phyloP scores from a whole-genome alignment of 768 basidiomycete genomes.

The Tulasnella calospora region DNA sequence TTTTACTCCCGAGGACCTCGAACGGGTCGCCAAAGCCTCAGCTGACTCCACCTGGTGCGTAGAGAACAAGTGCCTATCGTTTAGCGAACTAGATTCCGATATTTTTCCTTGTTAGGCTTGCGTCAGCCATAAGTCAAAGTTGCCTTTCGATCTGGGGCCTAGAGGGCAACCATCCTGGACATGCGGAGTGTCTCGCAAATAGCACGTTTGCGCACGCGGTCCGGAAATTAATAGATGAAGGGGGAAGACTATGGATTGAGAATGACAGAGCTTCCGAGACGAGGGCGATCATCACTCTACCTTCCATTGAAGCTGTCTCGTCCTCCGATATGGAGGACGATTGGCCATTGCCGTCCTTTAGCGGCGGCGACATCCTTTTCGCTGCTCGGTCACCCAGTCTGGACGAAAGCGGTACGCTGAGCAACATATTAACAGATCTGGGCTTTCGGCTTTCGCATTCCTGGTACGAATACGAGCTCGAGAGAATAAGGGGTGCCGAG shows the following conservation, averaged over 20 bases:
- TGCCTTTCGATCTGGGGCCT: background rate
- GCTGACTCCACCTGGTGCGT: background rate
- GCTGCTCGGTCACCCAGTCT: background rate
- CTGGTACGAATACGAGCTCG: background rate
- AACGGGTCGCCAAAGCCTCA: background rate
- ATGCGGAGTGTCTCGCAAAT: background rate
- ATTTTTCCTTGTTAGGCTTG: background rate
- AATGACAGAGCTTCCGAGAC: background rate
- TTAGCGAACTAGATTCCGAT: background rate
- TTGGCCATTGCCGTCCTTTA: no score
- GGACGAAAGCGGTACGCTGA: background rate
- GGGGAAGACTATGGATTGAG: background rate
- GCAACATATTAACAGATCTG: background rate
- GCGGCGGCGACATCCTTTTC: background rate
- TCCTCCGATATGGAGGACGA: background rate
- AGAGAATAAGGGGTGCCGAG: background rate
- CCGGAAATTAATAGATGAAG: background rate
- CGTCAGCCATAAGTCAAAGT: background rate
- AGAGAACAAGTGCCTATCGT: background rate
- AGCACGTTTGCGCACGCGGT: background rate
- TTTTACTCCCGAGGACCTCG: background rate
- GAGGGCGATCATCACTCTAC: background rate
- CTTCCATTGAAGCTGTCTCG: background rate
- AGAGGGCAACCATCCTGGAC: background rate
- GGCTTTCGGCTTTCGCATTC: background rate